Evolutionary conservation across 1,284 basidiomycete species (phyloP), one percentile per base, ranked within the genome.

Genomic region (Moesziomyces antarcticus): DNA sequence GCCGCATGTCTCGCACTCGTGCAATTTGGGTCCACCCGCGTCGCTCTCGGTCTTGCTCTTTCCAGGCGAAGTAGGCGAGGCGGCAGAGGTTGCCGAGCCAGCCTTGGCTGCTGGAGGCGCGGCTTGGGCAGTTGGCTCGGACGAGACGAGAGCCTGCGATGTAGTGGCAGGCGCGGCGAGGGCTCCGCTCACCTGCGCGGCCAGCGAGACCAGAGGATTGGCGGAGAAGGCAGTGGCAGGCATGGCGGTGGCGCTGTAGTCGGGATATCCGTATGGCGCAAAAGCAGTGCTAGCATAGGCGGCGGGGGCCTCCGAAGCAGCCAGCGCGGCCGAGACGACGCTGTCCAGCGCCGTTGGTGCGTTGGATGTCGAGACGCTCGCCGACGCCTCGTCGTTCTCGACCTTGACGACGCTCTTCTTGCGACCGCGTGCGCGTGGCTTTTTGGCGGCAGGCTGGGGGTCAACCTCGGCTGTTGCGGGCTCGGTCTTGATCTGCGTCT

Each of bases 21-120:
- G 82, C 54, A 80, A 61, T 61, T 82, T 83, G 40, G 80, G 80
- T 4, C 82, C 82, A n/a, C 82, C 82, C 11, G 80, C 79, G 40
- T 83, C 82, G 61, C 74, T 80, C 50, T 83, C 81, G n/a, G 75
- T 75, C 50, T 60, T 68, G 42, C 16, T 41, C 50, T 72, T 78
- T 56, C 40, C 52, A 27, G 62, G 63, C 8, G 67, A 68, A 6
- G 59, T 58, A 10, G 66, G 59, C 41, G 66, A 68, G n/a, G 59
- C 52, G 47, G 63, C 53, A 18, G 73, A 50, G 48, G 53, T 52
- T 4, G 56, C 56, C 30, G 60, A 33, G n/a, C 66, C 47, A 21
- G 55, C 24, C 30, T 30, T 30, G 11, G 60, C 50, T n/a, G 41
- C 25, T 11, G 73, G 37, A 7, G 59, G 25, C 3, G 22, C 35